Percentiles rank a stretch among this genome's conserved stretches.
phyloP scores from a whole-genome alignment of 495 filamentous ascomycete genomes.

The Sporormia fimetaria region DNA sequence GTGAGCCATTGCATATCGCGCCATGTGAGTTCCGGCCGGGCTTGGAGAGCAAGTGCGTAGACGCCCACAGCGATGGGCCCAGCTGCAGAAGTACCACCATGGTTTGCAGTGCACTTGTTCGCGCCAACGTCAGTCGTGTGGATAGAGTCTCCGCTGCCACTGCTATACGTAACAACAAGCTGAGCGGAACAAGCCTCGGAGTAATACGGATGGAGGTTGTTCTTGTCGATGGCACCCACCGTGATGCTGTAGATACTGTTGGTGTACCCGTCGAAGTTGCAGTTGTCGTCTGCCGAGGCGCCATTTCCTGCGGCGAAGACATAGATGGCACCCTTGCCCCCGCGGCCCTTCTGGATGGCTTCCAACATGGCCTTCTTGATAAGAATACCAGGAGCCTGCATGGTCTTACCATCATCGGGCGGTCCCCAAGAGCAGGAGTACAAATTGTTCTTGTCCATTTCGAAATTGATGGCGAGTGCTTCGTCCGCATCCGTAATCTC shows the following conservation, averaged over 20 bases:
- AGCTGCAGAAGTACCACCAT: conserved; percentile 95
- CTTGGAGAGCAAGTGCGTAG: conserved; percentile 80
- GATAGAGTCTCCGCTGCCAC: conserved; percentile 76
- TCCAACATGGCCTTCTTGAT: conserved; percentile 86
- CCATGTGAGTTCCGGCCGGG: conserved; percentile 83
- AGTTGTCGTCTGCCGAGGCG: conserved; percentile 78
- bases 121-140: conserved; percentile 91
- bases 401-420: conserved; percentile 79
- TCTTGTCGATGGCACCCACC: conserved; percentile 82
- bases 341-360: conserved; percentile 77
- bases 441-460: conserved; percentile 81
- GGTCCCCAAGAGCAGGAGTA: conserved; percentile 99
- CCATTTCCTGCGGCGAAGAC: conserved; percentile 97
- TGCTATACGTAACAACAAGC: conserved; percentile 91
- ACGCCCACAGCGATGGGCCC: conserved; percentile 85
- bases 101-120: conserved; percentile 61
- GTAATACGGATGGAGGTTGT: conserved; percentile 79
- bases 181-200: conserved; percentile 93
- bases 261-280: conserved; percentile 98
- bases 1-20: conserved; percentile 89
- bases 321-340: conserved; percentile 78
- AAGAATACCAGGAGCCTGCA: conserved; percentile 85
- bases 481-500: conserved; percentile 89
- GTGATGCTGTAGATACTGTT: conserved; percentile 99
- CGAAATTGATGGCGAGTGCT: conserved; percentile 83